Base-by-base conservation (phyloP, 2,329 filamentous ascomycete species). In the Triangularia verruculosa region DNA sequence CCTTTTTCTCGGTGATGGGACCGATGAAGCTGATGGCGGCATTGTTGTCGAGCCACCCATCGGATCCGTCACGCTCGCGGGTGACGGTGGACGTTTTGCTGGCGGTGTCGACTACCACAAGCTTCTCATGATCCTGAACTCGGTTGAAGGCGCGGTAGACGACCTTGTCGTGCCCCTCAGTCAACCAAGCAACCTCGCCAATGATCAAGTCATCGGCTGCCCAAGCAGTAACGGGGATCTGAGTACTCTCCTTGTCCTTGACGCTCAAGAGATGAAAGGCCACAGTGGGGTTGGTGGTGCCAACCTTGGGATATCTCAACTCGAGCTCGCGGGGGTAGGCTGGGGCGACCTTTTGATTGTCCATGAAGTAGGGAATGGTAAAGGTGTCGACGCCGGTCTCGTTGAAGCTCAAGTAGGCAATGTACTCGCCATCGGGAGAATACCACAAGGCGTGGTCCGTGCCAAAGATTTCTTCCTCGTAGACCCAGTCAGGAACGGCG, bases 341-440 rank as follows among this genome's bases (percentile, higher is more conserved):
- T 0, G 86, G 86, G 0, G 87, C 85, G 13, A 85, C 72, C 24
- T 82, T 74, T 64, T 85, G 74, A 62, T 81, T 78, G 60, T 85
- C 79, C 83, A 88, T 89, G 73, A 86, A 90, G 74, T 89, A 90
- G 0, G 86, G 85, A 11, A 91, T 80, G 0, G 82, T 85, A 73
- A 85, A 90, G 0, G 86, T 89, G 2, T 80, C 82, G 6, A 91
- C 88, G 0, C 86, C 87, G 0, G 87, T 89, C 78, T 91, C 86
- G 68, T 86, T 83, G 74, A 85, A 84, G 69, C 79, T 82, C 59
- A 86, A 75, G 68, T 81, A 86, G 8, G 83, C 82, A 60, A 86
- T 75, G 66, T 80, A 81, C 66, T 80, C 72, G 12, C 81, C 83
- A 64, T 86, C 83, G 4, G 83, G 83, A 2, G 82, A 85, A 71